phyloP scores from a whole-genome alignment of 352 stramenopile species.

The Globisporangium megalacanthum region DNA sequence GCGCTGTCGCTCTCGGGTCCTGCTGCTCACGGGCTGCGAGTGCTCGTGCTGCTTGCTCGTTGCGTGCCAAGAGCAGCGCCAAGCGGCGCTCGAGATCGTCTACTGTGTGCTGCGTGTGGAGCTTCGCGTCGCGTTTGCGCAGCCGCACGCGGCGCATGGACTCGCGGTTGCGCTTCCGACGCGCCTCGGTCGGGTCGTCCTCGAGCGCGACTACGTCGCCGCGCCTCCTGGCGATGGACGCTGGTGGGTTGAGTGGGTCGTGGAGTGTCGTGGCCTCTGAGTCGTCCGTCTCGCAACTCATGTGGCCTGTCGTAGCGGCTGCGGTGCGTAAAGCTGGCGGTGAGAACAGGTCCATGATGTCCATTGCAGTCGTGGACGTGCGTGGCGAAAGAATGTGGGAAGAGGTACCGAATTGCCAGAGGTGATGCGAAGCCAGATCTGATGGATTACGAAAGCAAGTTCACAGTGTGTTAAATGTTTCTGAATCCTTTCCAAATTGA shows the following conservation, averaged over 20 bases:
- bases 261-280: background rate
- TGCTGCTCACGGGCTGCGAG: background rate
- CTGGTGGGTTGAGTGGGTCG: no score
- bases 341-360: background rate
- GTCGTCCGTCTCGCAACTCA: background rate
- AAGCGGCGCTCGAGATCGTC: background rate
- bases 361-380: no score
- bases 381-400: no score
- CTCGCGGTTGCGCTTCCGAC: constrained; percentile 25
- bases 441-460: no score
- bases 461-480: no score
- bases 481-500: no score
- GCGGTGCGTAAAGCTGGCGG: background rate
- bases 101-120: background rate
- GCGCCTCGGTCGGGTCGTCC: constrained; percentile 5
- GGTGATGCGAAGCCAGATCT: no score
- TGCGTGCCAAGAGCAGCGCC: background rate
- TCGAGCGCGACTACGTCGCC: no score
- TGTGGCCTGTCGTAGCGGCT: background rate
- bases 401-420: no score
- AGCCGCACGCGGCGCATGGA: constrained; percentile 24
- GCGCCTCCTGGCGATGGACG: no score
- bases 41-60: constrained; percentile 4
- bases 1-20: no score
- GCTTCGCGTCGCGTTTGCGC: constrained; percentile 9